Evolutionary conservation across 2,329 filamentous ascomycete species (phyloP).

Genomic region (Podosphaera xanthii): DNA sequence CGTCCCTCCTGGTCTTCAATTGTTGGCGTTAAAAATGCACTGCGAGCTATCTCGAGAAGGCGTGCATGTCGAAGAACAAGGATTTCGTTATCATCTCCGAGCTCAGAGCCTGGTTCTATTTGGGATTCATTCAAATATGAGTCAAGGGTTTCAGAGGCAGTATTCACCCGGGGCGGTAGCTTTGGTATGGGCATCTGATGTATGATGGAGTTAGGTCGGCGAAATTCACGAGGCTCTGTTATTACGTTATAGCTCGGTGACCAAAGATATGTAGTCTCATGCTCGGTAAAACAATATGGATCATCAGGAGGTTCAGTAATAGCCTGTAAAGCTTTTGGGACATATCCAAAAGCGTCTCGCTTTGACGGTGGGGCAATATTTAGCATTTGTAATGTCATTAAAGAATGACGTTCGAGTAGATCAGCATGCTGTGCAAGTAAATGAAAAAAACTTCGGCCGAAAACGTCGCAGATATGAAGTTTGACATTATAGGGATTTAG

Average conservation of each 20-base stretch:
- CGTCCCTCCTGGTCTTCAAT: constrained; percentile 6
- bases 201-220: constrained; percentile 2
- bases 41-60: constrained; percentile 1
- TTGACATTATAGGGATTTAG: constrained; percentile 3
- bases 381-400: constrained; percentile 1
- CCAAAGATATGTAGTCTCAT: not conserved
- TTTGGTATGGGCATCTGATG: not conserved
- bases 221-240: constrained; percentile 2
- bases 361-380: not conserved
- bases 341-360: constrained; percentile 1
- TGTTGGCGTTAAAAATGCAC: not conserved
- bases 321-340: not conserved
- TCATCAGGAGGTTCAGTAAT: not conserved
- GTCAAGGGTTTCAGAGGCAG: not conserved
- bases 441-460: constrained; percentile 5
- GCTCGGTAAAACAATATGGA: not conserved
- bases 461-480: constrained; percentile 4
- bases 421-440: constrained; percentile 1
- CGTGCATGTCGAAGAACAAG: constrained; percentile 1
- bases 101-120: not conserved
- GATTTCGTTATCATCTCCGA: not conserved
- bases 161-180: not conserved
- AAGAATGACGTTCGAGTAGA: not conserved
- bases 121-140: not conserved
- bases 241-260: not conserved